Base-by-base conservation (phyloP, 1,284 basidiomycete species). In the Coriolopsis trogii region DNA sequence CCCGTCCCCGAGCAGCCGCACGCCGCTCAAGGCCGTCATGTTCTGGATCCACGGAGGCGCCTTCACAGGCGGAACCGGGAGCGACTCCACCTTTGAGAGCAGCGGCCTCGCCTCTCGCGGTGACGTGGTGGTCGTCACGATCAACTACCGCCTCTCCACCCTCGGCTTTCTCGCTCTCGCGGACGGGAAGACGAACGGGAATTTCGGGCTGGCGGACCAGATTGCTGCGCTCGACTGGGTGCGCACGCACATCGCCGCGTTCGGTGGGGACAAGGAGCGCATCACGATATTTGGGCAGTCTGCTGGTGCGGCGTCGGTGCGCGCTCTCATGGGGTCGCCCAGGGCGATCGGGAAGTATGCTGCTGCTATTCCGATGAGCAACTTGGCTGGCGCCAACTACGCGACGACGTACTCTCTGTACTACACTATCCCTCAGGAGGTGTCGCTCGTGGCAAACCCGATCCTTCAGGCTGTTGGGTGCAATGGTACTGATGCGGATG, bases 11-110 rank as follows among this genome's bases (percentile, higher is more conserved):
- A 30, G 41, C 40, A 47, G 60, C 10, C 41, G 55, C 9, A 46
- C 55, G n/a, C 45, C 53, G 0, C 68, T 76, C 23, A 73, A 73
- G 51, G 72, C 76, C 0, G 73, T 78, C 39, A 62, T 78, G 41
- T 69, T 78, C 53, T 76, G 70, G 66, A 74, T 78, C 40, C 74
- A 77, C 59, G 75, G 75, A 2, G 75, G 76, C n/a, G 71, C 73
- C 6, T 76, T 76, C 60, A 77, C 77, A 34, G 73, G 76, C 21
- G 74, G 66, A 1, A 55, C 58, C 2, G 63, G 59, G 9, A 61
- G 60, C 12, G 61, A 65, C 41, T 51, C 63, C 12, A 64, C 60
- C 10, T 63, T 64, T 54, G 66, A 64, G 7, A 63, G 66, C 12
- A 57, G 73, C 6, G 69, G 66, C 25, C 62, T 80, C 25, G 71